Evolutionary conservation across 139 green algal genomes (phyloP).

Genomic region (Tetradesmus lagerheimii): DNA sequence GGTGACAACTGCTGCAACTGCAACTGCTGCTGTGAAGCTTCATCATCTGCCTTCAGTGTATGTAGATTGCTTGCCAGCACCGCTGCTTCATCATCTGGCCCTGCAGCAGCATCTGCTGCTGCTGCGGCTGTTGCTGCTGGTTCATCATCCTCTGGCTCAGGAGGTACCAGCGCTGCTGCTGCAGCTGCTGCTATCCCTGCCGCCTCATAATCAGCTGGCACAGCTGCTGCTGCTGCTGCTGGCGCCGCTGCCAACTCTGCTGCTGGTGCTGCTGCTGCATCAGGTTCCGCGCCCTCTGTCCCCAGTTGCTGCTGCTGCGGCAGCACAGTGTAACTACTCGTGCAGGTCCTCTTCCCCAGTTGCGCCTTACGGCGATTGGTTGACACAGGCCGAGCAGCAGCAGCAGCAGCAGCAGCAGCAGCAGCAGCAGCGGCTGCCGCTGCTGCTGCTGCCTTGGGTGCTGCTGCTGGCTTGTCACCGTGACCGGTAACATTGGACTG

Average conservation of each 20-base stretch:
- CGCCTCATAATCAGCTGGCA: not conserved
- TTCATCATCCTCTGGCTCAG: not conserved
- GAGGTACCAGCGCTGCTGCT: not conserved
- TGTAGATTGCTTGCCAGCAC: not conserved
- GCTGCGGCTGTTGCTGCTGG: not conserved
- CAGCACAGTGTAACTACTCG: not conserved
- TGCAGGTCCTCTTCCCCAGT: not conserved
- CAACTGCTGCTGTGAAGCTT: not conserved
- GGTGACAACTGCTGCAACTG: not conserved
- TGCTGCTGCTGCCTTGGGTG: slow-evolving; percentile 7
- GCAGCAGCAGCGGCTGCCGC: not conserved
- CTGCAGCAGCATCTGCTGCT: not conserved
- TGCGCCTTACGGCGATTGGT: slow-evolving; percentile 18
- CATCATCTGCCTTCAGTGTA: not conserved
- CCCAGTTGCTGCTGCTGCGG: slow-evolving; percentile 28
- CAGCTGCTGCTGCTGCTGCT: slow-evolving; percentile 29
- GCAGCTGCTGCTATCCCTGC: slow-evolving; percentile 5
- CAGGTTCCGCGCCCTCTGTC: not conserved
- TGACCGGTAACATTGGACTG: not conserved
- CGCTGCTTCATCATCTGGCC: not conserved
- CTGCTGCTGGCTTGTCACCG: not conserved
- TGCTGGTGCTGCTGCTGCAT: not conserved
- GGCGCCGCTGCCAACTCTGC: not conserved
- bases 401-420: slow-evolving; percentile 23
- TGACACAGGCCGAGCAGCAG: not conserved